A percentile compares a stretch with the other conserved stretches of the same genome.
Conservation (phyloP, 2,329 filamentous ascomycete genomes). For the Curvularia sp. region DNA sequence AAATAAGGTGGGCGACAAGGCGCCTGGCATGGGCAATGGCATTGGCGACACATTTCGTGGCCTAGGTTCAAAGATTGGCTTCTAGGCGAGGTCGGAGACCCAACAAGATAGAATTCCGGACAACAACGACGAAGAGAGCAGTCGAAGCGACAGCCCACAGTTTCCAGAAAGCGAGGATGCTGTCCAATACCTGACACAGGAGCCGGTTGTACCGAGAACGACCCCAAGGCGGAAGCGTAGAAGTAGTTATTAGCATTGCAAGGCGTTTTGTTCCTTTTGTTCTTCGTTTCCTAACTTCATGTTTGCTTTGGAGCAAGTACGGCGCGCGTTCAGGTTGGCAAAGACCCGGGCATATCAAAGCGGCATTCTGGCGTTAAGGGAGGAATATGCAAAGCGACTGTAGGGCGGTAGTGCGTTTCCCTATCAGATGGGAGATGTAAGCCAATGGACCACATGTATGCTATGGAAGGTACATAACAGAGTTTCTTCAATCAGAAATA, state of each 20-base stretch:
- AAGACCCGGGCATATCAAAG: conserved; percentile 4
- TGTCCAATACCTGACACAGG: not conserved
- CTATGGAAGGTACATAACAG: no score
- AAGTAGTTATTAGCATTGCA: conserved; percentile 17
- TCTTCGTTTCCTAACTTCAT: not conserved
- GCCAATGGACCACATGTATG: not conserved
- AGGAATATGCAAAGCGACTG: not conserved
- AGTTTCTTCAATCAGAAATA: no score
- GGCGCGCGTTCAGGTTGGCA: conserved; percentile 7
- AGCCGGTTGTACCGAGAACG: not conserved
- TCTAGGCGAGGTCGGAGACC: conserved; percentile 19
- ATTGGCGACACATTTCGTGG: conserved; percentile 39
- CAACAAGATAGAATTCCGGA: not conserved
- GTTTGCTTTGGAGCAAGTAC: not conserved
- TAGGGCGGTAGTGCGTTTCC: not conserved
- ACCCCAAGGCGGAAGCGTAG: not conserved
- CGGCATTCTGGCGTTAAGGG: conserved; percentile 13
- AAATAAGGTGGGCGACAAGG: conserved; percentile 33
- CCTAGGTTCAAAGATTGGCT: conserved; percentile 41
- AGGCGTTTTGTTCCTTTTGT: conserved; percentile 13
- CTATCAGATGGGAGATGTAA: not conserved
- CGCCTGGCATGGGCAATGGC: conserved; percentile 25
- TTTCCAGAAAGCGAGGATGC: not conserved
- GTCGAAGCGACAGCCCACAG: not conserved
- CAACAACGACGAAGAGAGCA: not conserved